Base-by-base conservation (phyloP, 2,329 filamentous ascomycete species). In the Tolypocladium pustulatum region DNA sequence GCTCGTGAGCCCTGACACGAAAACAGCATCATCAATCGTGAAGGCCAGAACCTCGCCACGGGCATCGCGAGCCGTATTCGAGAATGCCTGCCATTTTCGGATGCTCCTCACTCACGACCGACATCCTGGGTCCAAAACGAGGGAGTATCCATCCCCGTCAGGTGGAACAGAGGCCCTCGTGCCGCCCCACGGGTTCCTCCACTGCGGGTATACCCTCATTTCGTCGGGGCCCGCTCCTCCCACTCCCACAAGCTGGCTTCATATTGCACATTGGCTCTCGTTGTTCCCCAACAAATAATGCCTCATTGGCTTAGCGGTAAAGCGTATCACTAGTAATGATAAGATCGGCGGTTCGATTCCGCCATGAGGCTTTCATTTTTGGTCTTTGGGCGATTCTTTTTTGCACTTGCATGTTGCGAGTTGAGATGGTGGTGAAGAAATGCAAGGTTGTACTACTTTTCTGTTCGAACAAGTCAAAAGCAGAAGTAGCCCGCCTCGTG, bases 311-410 rank as follows among this genome's bases (percentile, higher is more conserved):
- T 70, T 62, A 71, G 69, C 68, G 69, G 69, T 71, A 70, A 64
- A 70, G 68, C 68, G 67, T 67, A 62, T 70, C 68, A 71, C 68
- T 71, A 69, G 68, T 70, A 70, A 71, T 70, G 68, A 71, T 62
- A 67, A 71, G 67, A 67, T 71, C 68, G 67, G 64, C 66, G 65
- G 68, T 71, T 71, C 68, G 68, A 71, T 67, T 71, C 68, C 67
- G 67, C 66, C 68, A 69, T 65, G 64, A 64, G 68, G 68, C 67
- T 69, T 52, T 7, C 25, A 46, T 43, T 57, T 58, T 58, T 53
- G 40, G 4, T 10, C 17, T 32, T 51, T 54, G 49, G 32, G 4
- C 12, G 25, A 34, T 25, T 46, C 20, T 2, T 43, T 32, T 43
- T 20, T 38, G 30, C 17, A 22, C 4, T 10, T 5, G 49, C 8